Conservation (phyloP, 2,329 filamentous ascomycete genomes). For the Fusarium zealandicum region DNA sequence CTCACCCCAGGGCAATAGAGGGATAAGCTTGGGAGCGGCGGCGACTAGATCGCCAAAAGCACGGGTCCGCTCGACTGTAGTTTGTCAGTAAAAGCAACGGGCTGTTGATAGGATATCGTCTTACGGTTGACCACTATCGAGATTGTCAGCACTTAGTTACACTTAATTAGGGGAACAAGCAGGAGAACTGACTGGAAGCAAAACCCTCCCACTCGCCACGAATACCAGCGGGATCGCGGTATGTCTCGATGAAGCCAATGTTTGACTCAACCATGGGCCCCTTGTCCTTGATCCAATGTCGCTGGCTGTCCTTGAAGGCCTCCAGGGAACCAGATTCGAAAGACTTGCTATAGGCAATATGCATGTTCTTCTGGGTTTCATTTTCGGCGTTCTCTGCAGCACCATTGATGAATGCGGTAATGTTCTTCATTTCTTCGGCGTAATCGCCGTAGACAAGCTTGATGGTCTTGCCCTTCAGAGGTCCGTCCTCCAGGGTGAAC, state of each 20-base stretch:
- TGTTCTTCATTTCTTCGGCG: slow-evolving; percentile 72
- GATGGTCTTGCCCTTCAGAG: slow-evolving; percentile 71
- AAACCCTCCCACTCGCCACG: slow-evolving; percentile 88
- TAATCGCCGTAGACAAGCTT: slow-evolving; percentile 80
- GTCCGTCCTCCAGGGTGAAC: slow-evolving; percentile 66
- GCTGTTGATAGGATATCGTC: slow-evolving; percentile 4
- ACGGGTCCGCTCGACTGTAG: slow-evolving; percentile 76
- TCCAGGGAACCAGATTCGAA: slow-evolving; percentile 78
- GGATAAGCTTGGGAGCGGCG: slow-evolving; percentile 82
- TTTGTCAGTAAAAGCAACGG: slow-evolving; percentile 1
- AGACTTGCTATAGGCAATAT: slow-evolving; percentile 75
- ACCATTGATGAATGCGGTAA: slow-evolving; percentile 71
- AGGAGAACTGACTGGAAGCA: slow-evolving; percentile 60
- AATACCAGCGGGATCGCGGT: slow-evolving; percentile 81
- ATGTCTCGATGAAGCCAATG: slow-evolving; percentile 86
- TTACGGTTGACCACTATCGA: slow-evolving; percentile 70
- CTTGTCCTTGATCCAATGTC: slow-evolving; percentile 84
- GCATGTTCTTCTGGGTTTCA: slow-evolving; percentile 76
- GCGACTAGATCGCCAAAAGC: slow-evolving; percentile 87
- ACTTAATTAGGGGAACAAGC: background rate
- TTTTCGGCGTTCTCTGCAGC: slow-evolving; percentile 76
- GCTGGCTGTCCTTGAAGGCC: slow-evolving; percentile 81
- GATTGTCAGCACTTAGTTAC: slow-evolving; percentile 28
- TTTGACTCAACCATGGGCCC: slow-evolving; percentile 81
- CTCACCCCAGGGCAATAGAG: slow-evolving; percentile 84